Evolutionary conservation across 2,329 filamentous ascomycete species (phyloP), one percentile per base, ranked within the genome.

Genomic region (Fusarium sp.): DNA sequence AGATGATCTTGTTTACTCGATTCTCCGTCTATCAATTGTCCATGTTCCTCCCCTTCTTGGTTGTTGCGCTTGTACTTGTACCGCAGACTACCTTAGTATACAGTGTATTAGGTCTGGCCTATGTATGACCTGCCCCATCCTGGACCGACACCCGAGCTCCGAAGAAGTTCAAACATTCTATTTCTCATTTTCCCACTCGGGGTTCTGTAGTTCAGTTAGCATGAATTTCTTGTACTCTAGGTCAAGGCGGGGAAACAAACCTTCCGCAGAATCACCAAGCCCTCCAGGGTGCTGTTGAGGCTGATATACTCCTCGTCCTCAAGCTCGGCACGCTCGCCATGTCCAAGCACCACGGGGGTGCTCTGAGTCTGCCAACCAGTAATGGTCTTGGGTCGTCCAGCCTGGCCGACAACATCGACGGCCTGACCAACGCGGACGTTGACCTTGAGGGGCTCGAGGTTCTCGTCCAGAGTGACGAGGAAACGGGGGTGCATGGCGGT

Each of bases 341-440:
- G 93, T n/a, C 94, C 93, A 78, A 99, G 87, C 68, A 99, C 87
- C 56, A 99, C 97, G 1, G 97, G 97, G n/a, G 97, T 99, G 86
- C 94, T 98, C 88, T 99, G 97, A 75, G 97, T 99, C 85, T 99
- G 97, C 97, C 97, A 99, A 63, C 97, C 97, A 11, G 97, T 99
- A 79, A 99, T 99, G 3, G 97, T 99, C 92, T 99, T 98, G 77
- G 97, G 97, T 73, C 96, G 91, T 82, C 97, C 97, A 14, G 97
- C 97, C 84, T 98, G 97, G 61, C 97, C 97, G 45, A 99, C 97
- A 47, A 99, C 95, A 82, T 99, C 97, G 22, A 99, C 97, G 18
- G 97, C 97, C 85, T 99, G 97, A 83, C 97, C 97, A 52, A 99
- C 96, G 35, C 97, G 93, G 18, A 99, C 97, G 79, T 98, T 98